phyloP scores from a whole-genome alignment of 805 yeast genomes.

The Starmerella asiatica region DNA sequence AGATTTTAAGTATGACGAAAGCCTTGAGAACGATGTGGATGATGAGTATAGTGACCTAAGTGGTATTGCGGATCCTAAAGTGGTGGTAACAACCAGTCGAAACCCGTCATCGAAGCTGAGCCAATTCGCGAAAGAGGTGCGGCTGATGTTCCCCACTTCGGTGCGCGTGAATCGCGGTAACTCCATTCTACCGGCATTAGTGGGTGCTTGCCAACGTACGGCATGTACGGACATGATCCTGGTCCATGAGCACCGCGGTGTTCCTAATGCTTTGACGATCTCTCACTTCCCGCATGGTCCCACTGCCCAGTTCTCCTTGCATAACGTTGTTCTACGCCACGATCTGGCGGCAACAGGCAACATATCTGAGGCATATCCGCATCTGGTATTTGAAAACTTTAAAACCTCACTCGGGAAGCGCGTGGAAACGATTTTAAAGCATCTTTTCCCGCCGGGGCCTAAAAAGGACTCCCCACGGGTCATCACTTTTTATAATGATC shows the following conservation, averaged over 20 bases:
- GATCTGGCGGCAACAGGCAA: constrained; percentile 78
- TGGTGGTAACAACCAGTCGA: constrained; percentile 86
- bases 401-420: constrained; percentile 68
- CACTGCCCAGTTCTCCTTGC: constrained; percentile 82
- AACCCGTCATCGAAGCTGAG: constrained; percentile 73
- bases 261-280: constrained; percentile 83
- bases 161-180: constrained; percentile 88
- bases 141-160: constrained; percentile 77
- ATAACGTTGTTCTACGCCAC: constrained; percentile 87
- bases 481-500: constrained; percentile 79
- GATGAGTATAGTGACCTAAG: constrained; percentile 83
- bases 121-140: constrained; percentile 88
- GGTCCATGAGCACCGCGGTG: constrained; percentile 95
- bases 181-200: constrained; percentile 70
- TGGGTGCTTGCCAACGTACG: constrained; percentile 66
- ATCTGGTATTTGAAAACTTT: constrained; percentile 83
- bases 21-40: constrained; percentile 50
- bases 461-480: constrained; percentile 81
- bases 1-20: constrained; percentile 78
- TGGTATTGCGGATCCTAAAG: constrained; percentile 81
- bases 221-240: constrained; percentile 74
- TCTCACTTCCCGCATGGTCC: constrained; percentile 98
- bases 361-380: constrained; percentile 86
- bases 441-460: constrained; percentile 93
- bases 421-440: constrained; percentile 66